phyloP scores from a whole-genome alignment of 2,329 filamentous ascomycete species.

The Trichoderma lentiforme region DNA sequence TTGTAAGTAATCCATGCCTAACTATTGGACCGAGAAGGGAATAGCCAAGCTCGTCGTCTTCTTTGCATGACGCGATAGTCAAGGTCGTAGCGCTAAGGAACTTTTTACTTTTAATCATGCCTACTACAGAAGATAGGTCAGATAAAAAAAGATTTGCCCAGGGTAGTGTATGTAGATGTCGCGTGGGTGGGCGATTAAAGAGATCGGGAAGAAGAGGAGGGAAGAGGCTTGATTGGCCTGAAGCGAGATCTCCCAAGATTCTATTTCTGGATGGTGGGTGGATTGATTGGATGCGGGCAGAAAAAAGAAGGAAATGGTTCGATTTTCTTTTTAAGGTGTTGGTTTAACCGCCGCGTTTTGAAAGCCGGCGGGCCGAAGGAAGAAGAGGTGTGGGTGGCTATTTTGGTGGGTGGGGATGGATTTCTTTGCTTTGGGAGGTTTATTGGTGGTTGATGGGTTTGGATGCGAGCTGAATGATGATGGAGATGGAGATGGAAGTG shows the following conservation, averaged over 20 bases:
- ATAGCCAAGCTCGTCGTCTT: not conserved
- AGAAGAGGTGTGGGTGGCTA: not conserved
- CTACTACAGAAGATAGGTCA: not conserved
- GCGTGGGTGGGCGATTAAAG: not conserved
- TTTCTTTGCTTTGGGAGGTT: not conserved
- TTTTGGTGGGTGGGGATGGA: not conserved
- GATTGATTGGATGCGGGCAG: not conserved
- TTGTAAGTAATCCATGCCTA: too few relatives aligned
- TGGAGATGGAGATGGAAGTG: not conserved
- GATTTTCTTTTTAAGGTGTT: not conserved
- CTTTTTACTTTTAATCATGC: not conserved
- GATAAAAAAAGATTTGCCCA: not conserved
- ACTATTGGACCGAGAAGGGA: not conserved
- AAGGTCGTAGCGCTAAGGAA: not conserved
- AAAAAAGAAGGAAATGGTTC: not conserved
- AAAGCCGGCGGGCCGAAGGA: not conserved
- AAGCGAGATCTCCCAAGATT: not conserved
- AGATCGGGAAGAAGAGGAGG: not conserved
- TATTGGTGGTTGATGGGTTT: not conserved
- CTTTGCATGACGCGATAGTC: not conserved
- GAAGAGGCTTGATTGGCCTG: not conserved
- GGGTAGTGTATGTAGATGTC: not conserved
- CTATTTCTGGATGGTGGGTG: not conserved
- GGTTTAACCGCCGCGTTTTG: constrained; percentile 1
- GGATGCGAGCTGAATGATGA: not conserved